Percentiles rank a stretch among this genome's conserved stretches.
Conservation (phyloP, 495 filamentous ascomycete species). For the Cudoniella acicularis region DNA sequence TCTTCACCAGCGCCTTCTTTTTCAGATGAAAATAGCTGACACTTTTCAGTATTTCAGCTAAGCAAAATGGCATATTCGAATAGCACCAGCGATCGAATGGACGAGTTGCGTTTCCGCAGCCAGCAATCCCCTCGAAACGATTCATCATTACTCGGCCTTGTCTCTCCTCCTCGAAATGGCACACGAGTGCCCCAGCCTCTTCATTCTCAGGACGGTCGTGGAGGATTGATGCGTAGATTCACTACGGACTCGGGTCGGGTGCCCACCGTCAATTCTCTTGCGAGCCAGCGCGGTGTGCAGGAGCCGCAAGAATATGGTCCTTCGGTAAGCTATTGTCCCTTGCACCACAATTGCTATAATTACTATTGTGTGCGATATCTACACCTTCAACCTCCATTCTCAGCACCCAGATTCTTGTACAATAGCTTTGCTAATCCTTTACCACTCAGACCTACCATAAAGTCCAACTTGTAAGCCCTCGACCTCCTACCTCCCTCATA, state of each 20-base stretch:
- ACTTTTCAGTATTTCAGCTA: conserved; percentile 12
- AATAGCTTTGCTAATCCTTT: conserved; percentile 1
- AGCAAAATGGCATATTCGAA: conserved; percentile 61
- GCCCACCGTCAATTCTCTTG: conserved; percentile 74
- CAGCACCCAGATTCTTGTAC: neutral
- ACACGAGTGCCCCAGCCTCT: conserved; percentile 50
- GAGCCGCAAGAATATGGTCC: conserved; percentile 54
- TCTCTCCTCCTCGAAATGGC: conserved; percentile 64
- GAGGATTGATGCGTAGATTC: conserved; percentile 82
- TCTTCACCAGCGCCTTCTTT: neutral
- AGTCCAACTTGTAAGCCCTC: conserved; percentile 39
- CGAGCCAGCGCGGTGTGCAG: conserved; percentile 44
- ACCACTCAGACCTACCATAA: conserved; percentile 37
- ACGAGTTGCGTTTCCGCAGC: conserved; percentile 74
- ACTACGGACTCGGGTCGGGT: conserved; percentile 87
- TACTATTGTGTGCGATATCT: conserved; percentile 24
- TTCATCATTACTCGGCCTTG: conserved; percentile 64
- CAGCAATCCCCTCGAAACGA: conserved; percentile 67
- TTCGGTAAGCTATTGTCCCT: conserved; percentile 34
- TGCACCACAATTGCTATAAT: conserved; percentile 41
- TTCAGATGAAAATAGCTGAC: conserved; percentile 7
- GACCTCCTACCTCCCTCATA: neutral
- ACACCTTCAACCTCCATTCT: conserved; percentile 8
- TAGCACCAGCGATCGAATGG: conserved; percentile 61
- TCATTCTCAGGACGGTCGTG: conserved; percentile 59